Percentiles rank a stretch among this genome's conserved stretches.
Evolutionary conservation across 139 green algal genomes (phyloP).

Genomic region (Haematococcus lacustris): DNA sequence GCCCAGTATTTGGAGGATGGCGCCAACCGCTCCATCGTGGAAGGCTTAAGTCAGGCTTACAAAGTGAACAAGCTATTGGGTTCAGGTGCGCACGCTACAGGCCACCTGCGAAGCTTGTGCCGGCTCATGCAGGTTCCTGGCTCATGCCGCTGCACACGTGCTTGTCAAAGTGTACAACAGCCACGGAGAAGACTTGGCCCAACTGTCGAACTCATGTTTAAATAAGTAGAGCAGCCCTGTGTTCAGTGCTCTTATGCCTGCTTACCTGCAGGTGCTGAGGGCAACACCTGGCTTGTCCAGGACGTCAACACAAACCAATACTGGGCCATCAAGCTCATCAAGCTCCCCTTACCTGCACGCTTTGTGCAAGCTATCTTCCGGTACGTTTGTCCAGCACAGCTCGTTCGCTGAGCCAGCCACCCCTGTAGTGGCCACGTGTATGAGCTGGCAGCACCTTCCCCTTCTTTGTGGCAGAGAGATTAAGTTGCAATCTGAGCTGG

Average conservation of each 20-base stretch:
- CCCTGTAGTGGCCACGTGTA: not conserved
- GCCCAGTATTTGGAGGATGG: slow-evolving; percentile 9
- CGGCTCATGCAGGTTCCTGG: no score
- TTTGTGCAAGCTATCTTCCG: slow-evolving; percentile 30
- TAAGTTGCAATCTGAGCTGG: slow-evolving; percentile 59
- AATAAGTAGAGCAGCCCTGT: no score
- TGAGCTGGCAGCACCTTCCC: not conserved
- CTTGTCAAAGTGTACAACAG: no score
- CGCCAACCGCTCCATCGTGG: slow-evolving; percentile 7
- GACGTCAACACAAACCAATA: slow-evolving; percentile 28
- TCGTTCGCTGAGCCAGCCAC: not conserved
- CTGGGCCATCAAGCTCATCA: slow-evolving; percentile 50
- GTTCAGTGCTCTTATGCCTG: no score
- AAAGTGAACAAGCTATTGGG: slow-evolving; percentile 13
- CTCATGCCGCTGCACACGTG: no score
- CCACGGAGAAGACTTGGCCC: no score
- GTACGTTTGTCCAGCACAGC: no score
- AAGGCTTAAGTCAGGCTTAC: slow-evolving; percentile 13
- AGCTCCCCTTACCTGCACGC: slow-evolving; percentile 37
- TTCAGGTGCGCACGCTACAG: slow-evolving; percentile 21
- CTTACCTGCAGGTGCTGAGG: slow-evolving; percentile 31
- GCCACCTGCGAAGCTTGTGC: no score
- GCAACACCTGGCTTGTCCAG: slow-evolving; percentile 39
- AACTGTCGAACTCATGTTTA: no score
- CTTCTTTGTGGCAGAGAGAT: slow-evolving; percentile 19